These are phyloP conservation scores for Panaeolus cyanescens DNA, from an alignment of 768 basidiomycete species.

Conservation along the genomic window DNA sequence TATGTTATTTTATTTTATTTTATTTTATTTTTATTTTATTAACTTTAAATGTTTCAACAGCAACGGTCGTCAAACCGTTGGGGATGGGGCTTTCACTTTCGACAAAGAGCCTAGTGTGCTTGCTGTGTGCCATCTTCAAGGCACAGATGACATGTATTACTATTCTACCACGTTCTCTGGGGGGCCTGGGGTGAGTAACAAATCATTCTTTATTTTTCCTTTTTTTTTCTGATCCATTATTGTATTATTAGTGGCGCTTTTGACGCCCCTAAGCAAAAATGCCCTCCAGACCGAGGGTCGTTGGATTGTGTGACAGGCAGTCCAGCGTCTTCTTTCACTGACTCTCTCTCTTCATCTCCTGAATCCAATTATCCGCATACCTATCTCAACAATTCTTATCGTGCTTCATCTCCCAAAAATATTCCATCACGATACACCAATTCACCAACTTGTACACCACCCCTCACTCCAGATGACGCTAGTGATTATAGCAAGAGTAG, in stretches of 20 bases:
- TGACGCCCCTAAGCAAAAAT: slow-evolving; percentile 89
- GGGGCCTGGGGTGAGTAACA: slow-evolving; percentile 75
- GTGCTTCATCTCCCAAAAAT: slow-evolving; percentile 36
- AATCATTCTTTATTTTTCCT: background rate
- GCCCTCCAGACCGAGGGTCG: slow-evolving; percentile 97
- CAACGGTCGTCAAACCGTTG: slow-evolving; percentile 97
- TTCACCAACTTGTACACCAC: slow-evolving; percentile 66
- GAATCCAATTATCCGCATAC: slow-evolving; percentile 18
- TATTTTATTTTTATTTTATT: slow-evolving; percentile 15
- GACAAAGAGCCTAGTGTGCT: slow-evolving; percentile 79
- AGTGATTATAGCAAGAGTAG: slow-evolving; percentile 44
- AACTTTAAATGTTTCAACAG: slow-evolving; percentile 37
- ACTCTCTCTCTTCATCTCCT: slow-evolving; percentile 42
- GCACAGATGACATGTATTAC: slow-evolving; percentile 82
- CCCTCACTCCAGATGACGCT: slow-evolving; percentile 74
- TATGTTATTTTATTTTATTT: slow-evolving; percentile 13
- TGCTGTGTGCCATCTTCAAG: slow-evolving; percentile 84
- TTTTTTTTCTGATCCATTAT: slow-evolving; percentile 7
- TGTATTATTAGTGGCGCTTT: slow-evolving; percentile 80
- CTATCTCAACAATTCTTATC: slow-evolving; percentile 18
- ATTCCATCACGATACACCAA: slow-evolving; percentile 39
- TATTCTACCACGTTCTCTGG: slow-evolving; percentile 95
- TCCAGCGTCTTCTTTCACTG: slow-evolving; percentile 60
- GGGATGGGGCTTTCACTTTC: slow-evolving; percentile 90
- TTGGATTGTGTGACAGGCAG: slow-evolving; percentile 94